Conservation (phyloP, 148 eudicot species). For the Camellia sinensis region DNA sequence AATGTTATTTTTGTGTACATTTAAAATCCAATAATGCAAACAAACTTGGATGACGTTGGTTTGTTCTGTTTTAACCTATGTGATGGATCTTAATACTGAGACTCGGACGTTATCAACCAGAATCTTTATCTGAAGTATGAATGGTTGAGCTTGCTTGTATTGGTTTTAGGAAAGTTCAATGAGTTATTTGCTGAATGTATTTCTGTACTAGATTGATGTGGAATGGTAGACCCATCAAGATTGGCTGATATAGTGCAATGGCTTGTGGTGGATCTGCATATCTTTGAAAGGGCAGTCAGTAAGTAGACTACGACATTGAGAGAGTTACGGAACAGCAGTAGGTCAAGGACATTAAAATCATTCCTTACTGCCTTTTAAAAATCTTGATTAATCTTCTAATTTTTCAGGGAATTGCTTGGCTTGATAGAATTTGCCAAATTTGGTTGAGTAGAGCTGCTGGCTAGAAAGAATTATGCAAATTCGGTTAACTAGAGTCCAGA, state of each 20-base stretch:
- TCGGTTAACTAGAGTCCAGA: neutral
- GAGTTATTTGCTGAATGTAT: neutral
- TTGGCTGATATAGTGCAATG: constrained; percentile 5
- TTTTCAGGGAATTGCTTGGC: neutral
- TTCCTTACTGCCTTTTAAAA: neutral
- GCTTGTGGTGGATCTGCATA: constrained; percentile 4
- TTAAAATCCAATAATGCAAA: neutral
- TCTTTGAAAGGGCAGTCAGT: neutral
- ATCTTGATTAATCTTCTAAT: neutral
- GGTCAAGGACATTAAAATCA: neutral
- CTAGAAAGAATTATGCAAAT: neutral
- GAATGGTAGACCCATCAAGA: neutral
- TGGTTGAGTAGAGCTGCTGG: neutral
- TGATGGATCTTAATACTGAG: neutral
- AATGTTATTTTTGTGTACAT: too few species aligned
- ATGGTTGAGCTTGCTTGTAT: neutral
- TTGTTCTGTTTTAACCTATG: neutral
- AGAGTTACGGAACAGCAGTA: neutral
- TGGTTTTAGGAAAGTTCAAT: neutral
- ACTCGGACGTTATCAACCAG: neutral
- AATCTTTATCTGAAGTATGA: neutral
- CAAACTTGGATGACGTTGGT: neutral
- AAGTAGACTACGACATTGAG: neutral
- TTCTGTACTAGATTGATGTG: neutral
- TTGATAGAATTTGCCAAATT: neutral